Percentiles rank a stretch among this genome's conserved stretches.
phyloP scores from a whole-genome alignment of 1,284 basidiomycete genomes.

The Volvariella volvacea region DNA sequence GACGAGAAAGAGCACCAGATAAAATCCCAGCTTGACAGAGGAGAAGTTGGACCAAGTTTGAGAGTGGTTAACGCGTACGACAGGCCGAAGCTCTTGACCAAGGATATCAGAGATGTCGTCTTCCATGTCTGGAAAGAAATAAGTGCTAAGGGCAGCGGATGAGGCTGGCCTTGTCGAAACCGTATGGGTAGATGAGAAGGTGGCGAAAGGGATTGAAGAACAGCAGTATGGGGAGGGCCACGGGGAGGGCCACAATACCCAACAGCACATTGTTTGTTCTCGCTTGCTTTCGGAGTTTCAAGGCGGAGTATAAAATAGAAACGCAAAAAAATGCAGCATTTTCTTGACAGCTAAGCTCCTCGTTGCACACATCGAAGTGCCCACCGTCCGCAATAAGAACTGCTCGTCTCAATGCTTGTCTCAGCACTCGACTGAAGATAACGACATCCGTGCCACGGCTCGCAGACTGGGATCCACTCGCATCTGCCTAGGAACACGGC shows the following conservation, averaged over 20 bases:
- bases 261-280: constrained; percentile 22
- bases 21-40: constrained; percentile 24
- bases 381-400: no score
- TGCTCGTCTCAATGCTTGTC: no score
- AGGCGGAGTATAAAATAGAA: constrained; percentile 13
- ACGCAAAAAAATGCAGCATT: constrained; percentile 14
- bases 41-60: constrained; percentile 9
- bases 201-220: constrained; percentile 17
- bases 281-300: constrained; percentile 22
- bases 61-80: constrained; percentile 28
- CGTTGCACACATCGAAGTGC: no score
- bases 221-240: constrained; percentile 15
- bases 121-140: constrained; percentile 36
- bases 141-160: constrained; percentile 16
- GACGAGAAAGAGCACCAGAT: constrained; percentile 24
- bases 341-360: no score
- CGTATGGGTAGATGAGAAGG: constrained; percentile 20
- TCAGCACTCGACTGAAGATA: no score
- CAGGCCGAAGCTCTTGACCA: constrained; percentile 43
- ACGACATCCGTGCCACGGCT: no score
- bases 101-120: constrained; percentile 61
- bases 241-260: constrained; percentile 18
- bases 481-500: constrained; percentile 67
- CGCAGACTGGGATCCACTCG: constrained; percentile 35
- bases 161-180: constrained; percentile 19